phyloP scores from a whole-genome alignment of 768 basidiomycete species.

The Termitomyces titanicus region DNA sequence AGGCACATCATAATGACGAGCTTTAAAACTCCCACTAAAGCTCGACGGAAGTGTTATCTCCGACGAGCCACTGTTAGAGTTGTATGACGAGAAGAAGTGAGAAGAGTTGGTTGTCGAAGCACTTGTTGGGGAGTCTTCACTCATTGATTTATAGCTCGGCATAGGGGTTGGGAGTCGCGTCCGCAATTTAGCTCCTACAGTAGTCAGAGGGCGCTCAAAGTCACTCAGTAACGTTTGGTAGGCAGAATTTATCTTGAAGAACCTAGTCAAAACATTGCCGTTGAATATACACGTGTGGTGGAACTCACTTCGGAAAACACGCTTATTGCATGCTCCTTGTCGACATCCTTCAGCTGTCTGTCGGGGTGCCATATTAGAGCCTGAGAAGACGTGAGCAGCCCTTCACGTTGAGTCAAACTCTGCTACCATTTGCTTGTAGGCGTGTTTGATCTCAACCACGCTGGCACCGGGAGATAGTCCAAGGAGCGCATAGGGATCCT shows the following conservation, averaged over 20 bases:
- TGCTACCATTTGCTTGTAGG: slow-evolving; percentile 61
- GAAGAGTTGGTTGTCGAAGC: slow-evolving; percentile 23
- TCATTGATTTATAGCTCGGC: slow-evolving; percentile 16
- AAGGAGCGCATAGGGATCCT: slow-evolving; percentile 38
- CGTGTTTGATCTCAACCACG: slow-evolving; percentile 36
- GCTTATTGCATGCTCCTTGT: slow-evolving; percentile 49
- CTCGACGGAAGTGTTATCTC: slow-evolving; percentile 29
- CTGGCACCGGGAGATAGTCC: slow-evolving; percentile 43
- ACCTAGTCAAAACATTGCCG: background rate
- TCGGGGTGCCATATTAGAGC: slow-evolving; percentile 70
- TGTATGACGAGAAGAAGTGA: slow-evolving; percentile 22
- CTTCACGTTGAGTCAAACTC: slow-evolving; percentile 16
- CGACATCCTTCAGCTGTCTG: slow-evolving; percentile 50
- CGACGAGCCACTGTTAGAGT: slow-evolving; percentile 23
- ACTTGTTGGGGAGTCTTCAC: slow-evolving; percentile 18
- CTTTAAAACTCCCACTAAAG: slow-evolving; percentile 18
- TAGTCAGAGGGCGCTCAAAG: slow-evolving; percentile 17
- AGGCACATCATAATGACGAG: background rate
- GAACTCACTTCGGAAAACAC: slow-evolving; percentile 54
- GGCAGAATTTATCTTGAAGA: slow-evolving; percentile 47
- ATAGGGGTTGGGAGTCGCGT: slow-evolving; percentile 11
- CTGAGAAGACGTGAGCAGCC: slow-evolving; percentile 22
- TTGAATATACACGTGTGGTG: background rate
- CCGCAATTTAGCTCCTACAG: slow-evolving; percentile 7
- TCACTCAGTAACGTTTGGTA: slow-evolving; percentile 52